phyloP scores from a whole-genome alignment of 345 rosid genomes.

The Rhizophora apiculata region DNA sequence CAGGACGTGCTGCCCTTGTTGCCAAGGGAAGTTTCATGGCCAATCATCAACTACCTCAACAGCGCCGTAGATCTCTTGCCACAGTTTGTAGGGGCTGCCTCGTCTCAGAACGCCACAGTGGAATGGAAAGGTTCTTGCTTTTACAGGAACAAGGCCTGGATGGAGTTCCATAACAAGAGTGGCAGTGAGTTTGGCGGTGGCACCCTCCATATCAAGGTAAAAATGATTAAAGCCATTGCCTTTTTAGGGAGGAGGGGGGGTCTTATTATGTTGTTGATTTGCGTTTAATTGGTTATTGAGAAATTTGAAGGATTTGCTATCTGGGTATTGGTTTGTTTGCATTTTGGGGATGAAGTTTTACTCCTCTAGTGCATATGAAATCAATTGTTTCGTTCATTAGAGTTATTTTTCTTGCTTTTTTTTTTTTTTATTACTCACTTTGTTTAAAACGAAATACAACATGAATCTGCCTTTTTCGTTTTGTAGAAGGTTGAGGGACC shows the following conservation, averaged over 20 bases:
- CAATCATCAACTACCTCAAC: constrained; percentile 58
- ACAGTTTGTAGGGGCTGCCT: constrained; percentile 73
- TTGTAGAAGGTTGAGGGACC: background rate
- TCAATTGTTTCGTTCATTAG: background rate
- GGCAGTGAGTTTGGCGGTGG: constrained; percentile 87
- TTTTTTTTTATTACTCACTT: background rate
- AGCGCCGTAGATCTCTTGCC: constrained; percentile 76
- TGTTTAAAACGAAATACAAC: background rate
- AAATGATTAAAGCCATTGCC: background rate
- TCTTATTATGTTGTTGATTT: background rate
- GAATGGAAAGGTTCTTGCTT: constrained; percentile 97
- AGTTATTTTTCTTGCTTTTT: background rate
- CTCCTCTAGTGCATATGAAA: background rate
- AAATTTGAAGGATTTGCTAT: constrained; percentile 3
- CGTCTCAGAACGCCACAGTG: constrained; percentile 39
- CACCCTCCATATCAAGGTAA: constrained; percentile 80
- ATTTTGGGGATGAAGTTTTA: background rate
- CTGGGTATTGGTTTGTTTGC: constrained; percentile 1
- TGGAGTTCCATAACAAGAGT: constrained; percentile 82
- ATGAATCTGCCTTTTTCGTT: background rate
- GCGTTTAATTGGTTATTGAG: background rate
- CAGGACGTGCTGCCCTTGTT: constrained; percentile 67
- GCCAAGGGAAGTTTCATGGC: constrained; percentile 78
- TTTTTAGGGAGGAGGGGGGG: no score
- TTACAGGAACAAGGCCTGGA: constrained; percentile 67